Percentiles rank a stretch among this genome's conserved stretches.
Conservation (phyloP, 257 asterid genomes). For the Nicotiana paniculata region DNA sequence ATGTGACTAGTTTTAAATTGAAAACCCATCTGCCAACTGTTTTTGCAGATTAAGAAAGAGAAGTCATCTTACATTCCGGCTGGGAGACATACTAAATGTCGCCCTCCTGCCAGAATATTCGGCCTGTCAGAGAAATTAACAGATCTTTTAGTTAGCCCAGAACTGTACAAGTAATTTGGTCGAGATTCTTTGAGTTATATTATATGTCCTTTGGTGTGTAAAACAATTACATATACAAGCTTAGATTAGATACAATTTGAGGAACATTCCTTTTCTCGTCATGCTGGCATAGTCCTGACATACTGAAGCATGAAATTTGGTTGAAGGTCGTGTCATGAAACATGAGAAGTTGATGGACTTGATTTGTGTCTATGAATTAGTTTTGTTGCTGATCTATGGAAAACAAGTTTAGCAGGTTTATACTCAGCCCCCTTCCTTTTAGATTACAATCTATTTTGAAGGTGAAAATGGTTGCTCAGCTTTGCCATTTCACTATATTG, state of each 20-base stretch:
- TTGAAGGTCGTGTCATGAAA: not conserved
- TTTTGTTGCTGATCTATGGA: not conserved
- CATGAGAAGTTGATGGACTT: not conserved
- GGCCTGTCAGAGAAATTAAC: not conserved
- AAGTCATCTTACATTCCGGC: not conserved
- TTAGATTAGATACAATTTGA: not conserved
- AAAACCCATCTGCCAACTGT: not conserved
- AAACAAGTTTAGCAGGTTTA: not conserved
- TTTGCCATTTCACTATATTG: too few species aligned
- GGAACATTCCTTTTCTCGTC: not conserved
- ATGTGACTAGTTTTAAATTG: not conserved
- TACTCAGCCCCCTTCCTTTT: not conserved
- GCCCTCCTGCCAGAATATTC: not conserved
- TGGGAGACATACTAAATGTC: not conserved
- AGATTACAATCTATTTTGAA: not conserved
- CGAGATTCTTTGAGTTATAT: not conserved
- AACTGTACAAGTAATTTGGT: not conserved
- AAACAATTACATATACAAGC: not conserved
- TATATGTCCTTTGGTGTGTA: not conserved
- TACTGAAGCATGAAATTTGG: not conserved
- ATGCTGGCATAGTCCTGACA: not conserved
- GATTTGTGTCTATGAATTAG: not conserved
- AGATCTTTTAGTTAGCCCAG: not conserved
- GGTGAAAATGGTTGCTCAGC: too few species aligned
- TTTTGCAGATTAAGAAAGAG: not conserved